Percentiles rank a stretch among this genome's conserved stretches.
Evolutionary conservation across 1,139 yeast genomes (phyloP).

Genomic region (Taphrina wiesneri): DNA sequence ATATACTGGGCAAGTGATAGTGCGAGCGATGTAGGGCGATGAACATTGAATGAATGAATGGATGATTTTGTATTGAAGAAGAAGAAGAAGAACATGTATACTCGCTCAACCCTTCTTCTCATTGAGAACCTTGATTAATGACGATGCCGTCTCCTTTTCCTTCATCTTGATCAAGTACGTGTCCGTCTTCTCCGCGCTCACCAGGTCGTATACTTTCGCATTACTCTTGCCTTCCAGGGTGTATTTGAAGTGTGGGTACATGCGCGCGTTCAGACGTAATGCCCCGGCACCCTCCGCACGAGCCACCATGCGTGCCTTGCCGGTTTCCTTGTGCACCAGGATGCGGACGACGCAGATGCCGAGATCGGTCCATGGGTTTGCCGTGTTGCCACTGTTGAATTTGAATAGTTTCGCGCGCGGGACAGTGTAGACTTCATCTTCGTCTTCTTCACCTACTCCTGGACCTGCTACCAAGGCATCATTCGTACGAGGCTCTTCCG

Average conservation of each 20-base stretch:
- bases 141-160: slow-evolving; percentile 66
- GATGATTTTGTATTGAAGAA: slow-evolving; percentile 39
- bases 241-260: slow-evolving; percentile 36
- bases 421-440: slow-evolving; percentile 53
- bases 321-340: slow-evolving; percentile 59
- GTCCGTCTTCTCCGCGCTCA: slow-evolving; percentile 51
- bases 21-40: background rate
- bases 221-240: slow-evolving; percentile 52
- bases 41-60: slow-evolving; percentile 39
- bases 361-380: slow-evolving; percentile 49
- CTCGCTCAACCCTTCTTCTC: slow-evolving; percentile 33
- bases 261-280: slow-evolving; percentile 66
- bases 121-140: slow-evolving; percentile 50
- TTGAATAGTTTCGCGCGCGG: slow-evolving; percentile 13
- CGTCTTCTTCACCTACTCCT: slow-evolving; percentile 85
- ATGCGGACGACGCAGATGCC: slow-evolving; percentile 88
- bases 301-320: slow-evolving; percentile 69
- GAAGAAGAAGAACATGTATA: too few species aligned
- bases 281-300: slow-evolving; percentile 89
- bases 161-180: slow-evolving; percentile 75
- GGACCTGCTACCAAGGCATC: slow-evolving; percentile 50
- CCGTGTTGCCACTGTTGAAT: background rate
- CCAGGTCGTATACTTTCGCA: slow-evolving; percentile 59
- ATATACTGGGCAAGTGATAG: too few species aligned
- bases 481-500: slow-evolving; percentile 34